Evolutionary conservation across 169 alveolate genomes (phyloP), one percentile per base, ranked within the genome.

Genomic region (Ichthyophthirius multifiliis): DNA sequence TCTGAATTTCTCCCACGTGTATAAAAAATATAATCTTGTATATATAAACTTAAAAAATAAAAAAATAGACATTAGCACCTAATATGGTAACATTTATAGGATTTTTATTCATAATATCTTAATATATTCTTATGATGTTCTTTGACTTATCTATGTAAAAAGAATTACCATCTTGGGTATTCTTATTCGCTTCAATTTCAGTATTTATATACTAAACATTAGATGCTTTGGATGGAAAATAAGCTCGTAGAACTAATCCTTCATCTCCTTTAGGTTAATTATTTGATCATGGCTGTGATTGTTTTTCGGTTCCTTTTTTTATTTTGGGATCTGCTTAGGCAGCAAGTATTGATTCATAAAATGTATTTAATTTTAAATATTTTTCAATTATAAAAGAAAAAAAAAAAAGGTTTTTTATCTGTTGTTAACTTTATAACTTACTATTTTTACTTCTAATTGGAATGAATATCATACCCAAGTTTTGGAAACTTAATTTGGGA

Each of bases 211-310:
- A 86, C 65, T 18, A 86, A 71, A 86, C 92, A 16, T 44, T 87
- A 16, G 95, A 90, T 82, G 91, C 91, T 37, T 76, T 85, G 15
- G 95, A 90, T 84, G 95, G 95, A 34, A 90, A 90, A 75, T 78
- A 90, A 76, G 95, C 95, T 31, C 87, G 95, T 65, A 84, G 87
- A 65, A 90, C 95, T 23, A 46, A 74, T 34, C 79, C 92, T 23
- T 74, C 89, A 30, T 83, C 89, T 55, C 83, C 93, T 20, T 79
- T 85, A 23, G 95, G 95, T 46, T 76, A 87, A 81, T 27, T 90
- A 4, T 75, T 90, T 27, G 95, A 90, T 80, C 95, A 90, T 75
- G 92, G 95, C 27, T 87, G 92, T 67, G 95, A 90, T 83, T 82
- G 86, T 2, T 82, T 90, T 41, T 76, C 92, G 2, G 41, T 76